A percentile compares a stretch with the other conserved stretches of the same genome.
Evolutionary conservation across 495 filamentous ascomycete genomes (phyloP).

Genomic region (Tuber indicum): DNA sequence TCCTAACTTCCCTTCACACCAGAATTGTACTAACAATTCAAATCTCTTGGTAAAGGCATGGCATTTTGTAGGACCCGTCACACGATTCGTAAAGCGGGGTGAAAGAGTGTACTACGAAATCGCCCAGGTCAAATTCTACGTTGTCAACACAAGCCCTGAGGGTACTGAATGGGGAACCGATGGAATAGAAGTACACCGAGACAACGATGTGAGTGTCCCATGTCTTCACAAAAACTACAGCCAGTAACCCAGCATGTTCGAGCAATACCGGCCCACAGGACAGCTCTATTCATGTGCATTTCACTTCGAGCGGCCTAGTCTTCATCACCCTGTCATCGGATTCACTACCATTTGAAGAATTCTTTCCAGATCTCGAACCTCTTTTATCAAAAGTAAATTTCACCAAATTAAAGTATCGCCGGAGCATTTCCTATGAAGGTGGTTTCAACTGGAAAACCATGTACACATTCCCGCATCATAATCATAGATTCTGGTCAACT

Average conservation of each 20-base stretch:
- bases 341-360: slow-evolving; percentile 52
- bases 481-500: neutral
- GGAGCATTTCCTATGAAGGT: slow-evolving; percentile 54
- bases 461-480: slow-evolving; percentile 37
- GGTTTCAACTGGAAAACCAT: slow-evolving; percentile 62
- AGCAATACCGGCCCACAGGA: slow-evolving; percentile 28
- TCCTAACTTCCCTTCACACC: neutral
- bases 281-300: slow-evolving; percentile 45
- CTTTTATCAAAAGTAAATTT: slow-evolving; percentile 53
- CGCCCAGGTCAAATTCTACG: slow-evolving; percentile 50
- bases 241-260: neutral
- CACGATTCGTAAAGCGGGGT: slow-evolving; percentile 48
- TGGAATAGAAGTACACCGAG: slow-evolving; percentile 47
- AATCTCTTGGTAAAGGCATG: slow-evolving; percentile 47
- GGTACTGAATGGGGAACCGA: slow-evolving; percentile 41
- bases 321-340: slow-evolving; percentile 52
- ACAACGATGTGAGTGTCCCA: slow-evolving; percentile 9
- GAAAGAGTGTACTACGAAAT: slow-evolving; percentile 53
- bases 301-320: slow-evolving; percentile 52
- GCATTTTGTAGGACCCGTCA: slow-evolving; percentile 59
- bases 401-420: slow-evolving; percentile 52
- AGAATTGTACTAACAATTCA: slow-evolving; percentile 27
- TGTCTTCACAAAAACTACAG: neutral
- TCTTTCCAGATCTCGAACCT: slow-evolving; percentile 52
- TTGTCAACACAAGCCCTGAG: slow-evolving; percentile 43